phyloP scores from a whole-genome alignment of 106 monocot genomes.

The Dioscorea alata region DNA sequence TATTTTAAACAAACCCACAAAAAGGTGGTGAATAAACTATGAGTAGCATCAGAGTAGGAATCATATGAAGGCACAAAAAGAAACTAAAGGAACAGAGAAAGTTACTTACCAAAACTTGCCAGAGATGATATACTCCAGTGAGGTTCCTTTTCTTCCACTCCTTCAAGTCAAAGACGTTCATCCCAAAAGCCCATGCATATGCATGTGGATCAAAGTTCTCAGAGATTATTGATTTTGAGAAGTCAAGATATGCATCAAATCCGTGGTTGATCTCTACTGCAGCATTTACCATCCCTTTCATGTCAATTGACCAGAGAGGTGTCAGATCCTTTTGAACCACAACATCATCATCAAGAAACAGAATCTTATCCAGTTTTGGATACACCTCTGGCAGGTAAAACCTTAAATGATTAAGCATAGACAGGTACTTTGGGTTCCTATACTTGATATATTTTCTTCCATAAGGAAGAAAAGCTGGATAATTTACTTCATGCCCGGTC shows the following conservation, averaged over 20 bases:
- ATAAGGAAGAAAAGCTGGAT: conserved; percentile 31
- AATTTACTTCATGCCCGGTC: conserved; percentile 7
- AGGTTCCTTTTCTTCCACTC: conserved; percentile 42
- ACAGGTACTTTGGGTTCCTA: conserved; percentile 56
- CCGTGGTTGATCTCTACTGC: conserved; percentile 54
- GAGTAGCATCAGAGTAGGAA: background rate
- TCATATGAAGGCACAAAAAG: background rate
- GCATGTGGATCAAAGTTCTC: conserved; percentile 39
- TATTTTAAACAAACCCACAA: no score
- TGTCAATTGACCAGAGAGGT: conserved; percentile 51
- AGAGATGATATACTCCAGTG: conserved; percentile 49
- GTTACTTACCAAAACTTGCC: conserved; percentile 48
- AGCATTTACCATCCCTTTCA: conserved; percentile 64
- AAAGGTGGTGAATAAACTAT: no score
- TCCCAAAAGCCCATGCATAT: conserved; percentile 57
- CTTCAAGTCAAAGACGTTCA: conserved; percentile 60
- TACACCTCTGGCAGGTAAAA: conserved; percentile 62
- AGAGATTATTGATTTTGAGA: conserved; percentile 47
- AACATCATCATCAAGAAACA: conserved; percentile 65
- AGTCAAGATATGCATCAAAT: conserved; percentile 41
- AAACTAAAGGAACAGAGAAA: background rate
- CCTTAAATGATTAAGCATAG: conserved; percentile 58
- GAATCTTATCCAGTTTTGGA: conserved; percentile 52
- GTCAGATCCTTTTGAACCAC: conserved; percentile 61
- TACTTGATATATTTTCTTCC: conserved; percentile 37